These are phyloP conservation scores for Chrysanthemum seticuspe DNA, from an alignment of 129 eudicot species.

Conservation along the genomic window DNA sequence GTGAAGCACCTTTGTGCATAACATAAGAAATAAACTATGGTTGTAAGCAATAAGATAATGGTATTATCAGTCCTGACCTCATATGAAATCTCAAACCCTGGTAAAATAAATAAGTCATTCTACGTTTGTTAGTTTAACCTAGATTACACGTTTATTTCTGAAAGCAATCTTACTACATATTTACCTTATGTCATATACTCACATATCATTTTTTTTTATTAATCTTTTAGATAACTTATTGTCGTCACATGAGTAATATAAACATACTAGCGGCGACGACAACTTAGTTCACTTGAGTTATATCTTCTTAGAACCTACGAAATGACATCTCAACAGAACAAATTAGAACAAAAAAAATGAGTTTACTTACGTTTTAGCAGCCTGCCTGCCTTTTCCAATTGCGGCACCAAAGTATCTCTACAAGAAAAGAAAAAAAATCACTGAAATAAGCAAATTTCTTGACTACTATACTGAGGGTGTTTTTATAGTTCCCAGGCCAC, in stretches of 20 bases:
- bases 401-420: conserved; percentile 98
- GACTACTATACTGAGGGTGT: background rate
- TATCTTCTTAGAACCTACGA: background rate
- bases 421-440: conserved; percentile 16
- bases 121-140: background rate
- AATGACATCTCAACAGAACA: background rate
- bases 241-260: conserved; percentile 8
- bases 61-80: background rate
- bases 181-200: conserved; percentile 8
- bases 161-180: background rate
- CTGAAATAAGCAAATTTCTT: background rate
- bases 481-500: background rate
- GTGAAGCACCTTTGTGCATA: too few species aligned
- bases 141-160: background rate
- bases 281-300: conserved; percentile 20
- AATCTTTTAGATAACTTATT: background rate
- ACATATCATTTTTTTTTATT: conserved; percentile 2
- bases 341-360: background rate
- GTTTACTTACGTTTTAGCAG: conserved; percentile 91
- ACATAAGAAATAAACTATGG: too few species aligned
- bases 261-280: background rate
- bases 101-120: too few species aligned
- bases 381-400: conserved; percentile 96
- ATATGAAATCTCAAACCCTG: background rate
- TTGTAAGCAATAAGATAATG: background rate